Percentiles rank a stretch among this genome's conserved stretches.
These are phyloP conservation scores for Cyberlindnera americana DNA, from an alignment of 805 yeast species.

Conservation along the genomic window DNA sequence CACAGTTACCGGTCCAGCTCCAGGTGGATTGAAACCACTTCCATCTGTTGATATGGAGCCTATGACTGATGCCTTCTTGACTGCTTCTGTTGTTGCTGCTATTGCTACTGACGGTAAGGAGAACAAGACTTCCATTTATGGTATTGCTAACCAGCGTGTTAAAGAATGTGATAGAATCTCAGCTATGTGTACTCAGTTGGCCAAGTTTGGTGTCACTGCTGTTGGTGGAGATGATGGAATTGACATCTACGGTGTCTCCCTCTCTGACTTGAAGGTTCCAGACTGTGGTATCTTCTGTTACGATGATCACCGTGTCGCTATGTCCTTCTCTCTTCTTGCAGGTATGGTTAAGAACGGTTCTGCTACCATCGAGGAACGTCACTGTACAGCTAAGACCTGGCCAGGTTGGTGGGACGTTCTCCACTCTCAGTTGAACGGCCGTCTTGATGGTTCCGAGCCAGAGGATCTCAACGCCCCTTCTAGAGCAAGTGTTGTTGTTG, in stretches of 20 bases:
- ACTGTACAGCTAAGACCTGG: conserved; percentile 97
- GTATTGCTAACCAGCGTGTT: conserved; percentile 97
- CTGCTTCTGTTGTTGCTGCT: conserved; percentile 98
- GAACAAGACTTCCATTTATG: conserved; percentile 72
- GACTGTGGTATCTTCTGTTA: conserved; percentile 65
- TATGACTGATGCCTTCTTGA: conserved; percentile 97
- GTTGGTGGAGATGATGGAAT: conserved; percentile 91
- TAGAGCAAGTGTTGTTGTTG: conserved; percentile 59
- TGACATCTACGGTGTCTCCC: conserved; percentile 68
- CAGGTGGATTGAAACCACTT: conserved; percentile 65
- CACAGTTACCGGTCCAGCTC: conserved; percentile 85
- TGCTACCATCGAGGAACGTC: conserved; percentile 77
- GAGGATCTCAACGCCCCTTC: conserved; percentile 29
- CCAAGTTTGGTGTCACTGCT: conserved; percentile 85
- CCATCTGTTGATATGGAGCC: conserved; percentile 94
- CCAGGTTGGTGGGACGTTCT: conserved; percentile 99
- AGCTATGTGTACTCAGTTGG: conserved; percentile 88
- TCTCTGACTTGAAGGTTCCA: conserved; percentile 53
- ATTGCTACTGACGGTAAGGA: conserved; percentile 52
- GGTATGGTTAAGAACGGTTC: conserved; percentile 53
- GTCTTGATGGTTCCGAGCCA: conserved; percentile 70
- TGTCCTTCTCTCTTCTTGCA: conserved; percentile 90
- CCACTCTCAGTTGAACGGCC: conserved; percentile 60
- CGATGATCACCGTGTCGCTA: conserved; percentile 97
- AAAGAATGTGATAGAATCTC: conserved; percentile 95